These are phyloP conservation scores for Pisolithus albus DNA, from an alignment of 768 basidiomycete genomes.

Conservation along the genomic window DNA sequence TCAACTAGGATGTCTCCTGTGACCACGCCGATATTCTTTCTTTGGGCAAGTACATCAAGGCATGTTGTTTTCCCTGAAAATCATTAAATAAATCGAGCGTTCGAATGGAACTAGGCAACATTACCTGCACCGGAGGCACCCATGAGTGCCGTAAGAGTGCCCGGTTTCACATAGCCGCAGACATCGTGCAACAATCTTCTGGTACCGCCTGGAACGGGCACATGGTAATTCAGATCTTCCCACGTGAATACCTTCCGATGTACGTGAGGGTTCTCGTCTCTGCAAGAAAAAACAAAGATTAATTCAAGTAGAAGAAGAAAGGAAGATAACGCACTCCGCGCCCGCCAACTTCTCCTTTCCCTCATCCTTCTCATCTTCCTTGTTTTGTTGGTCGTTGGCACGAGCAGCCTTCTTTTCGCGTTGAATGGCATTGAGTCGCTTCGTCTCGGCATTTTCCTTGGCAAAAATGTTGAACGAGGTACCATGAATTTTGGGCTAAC, in stretches of 20 bases:
- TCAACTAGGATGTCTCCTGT: constrained; percentile 60
- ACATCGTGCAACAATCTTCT: constrained; percentile 67
- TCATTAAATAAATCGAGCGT: constrained; percentile 9
- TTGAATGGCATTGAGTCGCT: constrained; percentile 46
- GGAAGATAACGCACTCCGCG: constrained; percentile 3
- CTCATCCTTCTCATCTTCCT: constrained; percentile 20
- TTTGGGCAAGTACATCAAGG: constrained; percentile 65
- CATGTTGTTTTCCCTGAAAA: constrained; percentile 65
- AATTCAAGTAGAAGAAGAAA: constrained; percentile 3
- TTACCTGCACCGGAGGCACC: constrained; percentile 73
- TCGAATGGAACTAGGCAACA: constrained; percentile 8
- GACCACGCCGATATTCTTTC: constrained; percentile 66
- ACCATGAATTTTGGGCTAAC: constrained; percentile 26
- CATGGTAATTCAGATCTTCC: constrained; percentile 71
- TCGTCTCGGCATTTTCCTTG: constrained; percentile 49
- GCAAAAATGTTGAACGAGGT: constrained; percentile 52
- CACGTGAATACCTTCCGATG: constrained; percentile 60
- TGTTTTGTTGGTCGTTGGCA: constrained; percentile 18
- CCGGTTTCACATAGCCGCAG: constrained; percentile 76
- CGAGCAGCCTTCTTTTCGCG: constrained; percentile 46
- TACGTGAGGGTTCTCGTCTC: neutral
- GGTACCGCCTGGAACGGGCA: constrained; percentile 58
- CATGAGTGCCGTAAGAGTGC: constrained; percentile 86
- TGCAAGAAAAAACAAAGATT: neutral
- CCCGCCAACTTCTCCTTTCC: constrained; percentile 13